Base-by-base conservation (phyloP, 148 eudicot genomes). In the Vaccinium darrowii region DNA sequence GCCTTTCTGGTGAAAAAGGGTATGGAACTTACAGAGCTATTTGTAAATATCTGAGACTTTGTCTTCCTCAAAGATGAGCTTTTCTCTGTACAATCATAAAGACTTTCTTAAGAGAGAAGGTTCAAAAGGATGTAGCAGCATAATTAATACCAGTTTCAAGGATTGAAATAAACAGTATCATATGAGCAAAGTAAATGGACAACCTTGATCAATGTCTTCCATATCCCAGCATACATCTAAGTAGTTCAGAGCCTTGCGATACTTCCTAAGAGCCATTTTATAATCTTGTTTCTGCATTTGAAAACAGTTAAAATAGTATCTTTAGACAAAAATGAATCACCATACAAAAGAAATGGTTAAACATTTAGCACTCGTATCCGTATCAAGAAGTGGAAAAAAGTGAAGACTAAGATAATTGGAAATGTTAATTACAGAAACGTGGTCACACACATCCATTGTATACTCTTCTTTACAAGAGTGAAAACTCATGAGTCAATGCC, bases 181-280 rank as follows among this genome's bases (percentile, higher is more conserved):
- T 7, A 67, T 43, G 21, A 75, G 78, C 43, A 67, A 81, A 82
- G 33, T 43, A 85, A 47, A 81, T 53, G 36, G 73, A 33, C 79
- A 80, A 94, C 98, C 98, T 90, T 84, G 89, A 88, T 94, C 94
- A 78, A 95, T 82, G 27, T 89, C 92, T 47, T 92, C 90, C 88
- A 83, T 88, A 72, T 93, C 94, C 95, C 97, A 95, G 88, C 98
- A 92, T 16, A 87, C 78, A 85, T 94, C 94, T 72, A 92, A 83
- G 88, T 91, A 95, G 67, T 90, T 90, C 88, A 92, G 84, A 72
- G 97, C 95, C 87, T 94, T 93, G 71, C 88, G 85, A 79, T 94
- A 94, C 82, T 95, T 94, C 54, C 92, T 82, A 47, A 91, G 84
- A 83, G 97, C 97, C 94, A 91, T 93, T 84, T 92, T 94, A 84